Evolutionary conservation across 495 filamentous ascomycete genomes (phyloP).

Genomic region (Thermochaetoides thermophila): DNA sequence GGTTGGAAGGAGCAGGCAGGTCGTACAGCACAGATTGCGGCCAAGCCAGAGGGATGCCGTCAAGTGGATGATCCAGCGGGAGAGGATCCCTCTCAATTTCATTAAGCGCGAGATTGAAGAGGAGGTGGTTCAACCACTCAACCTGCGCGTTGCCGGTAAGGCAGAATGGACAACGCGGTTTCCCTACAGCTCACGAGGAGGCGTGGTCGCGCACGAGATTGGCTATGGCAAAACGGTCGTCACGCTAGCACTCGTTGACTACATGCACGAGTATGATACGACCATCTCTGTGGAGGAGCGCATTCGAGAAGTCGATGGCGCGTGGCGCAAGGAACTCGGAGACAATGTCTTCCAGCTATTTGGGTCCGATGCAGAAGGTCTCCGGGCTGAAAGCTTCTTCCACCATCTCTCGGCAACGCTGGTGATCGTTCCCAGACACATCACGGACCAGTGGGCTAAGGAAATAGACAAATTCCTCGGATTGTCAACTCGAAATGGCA

Average conservation of each 20-base stretch:
- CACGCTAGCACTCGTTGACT: slow-evolving; percentile 50
- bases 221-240: slow-evolving; percentile 74
- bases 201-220: slow-evolving; percentile 61
- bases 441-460: slow-evolving; percentile 51
- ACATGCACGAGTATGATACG: slow-evolving; percentile 21
- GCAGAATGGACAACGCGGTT: slow-evolving; percentile 32
- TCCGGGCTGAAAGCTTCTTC: slow-evolving; percentile 13
- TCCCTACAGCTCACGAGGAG: slow-evolving; percentile 37
- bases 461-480: slow-evolving; percentile 46
- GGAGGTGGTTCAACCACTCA: slow-evolving; percentile 38
- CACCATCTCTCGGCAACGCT: slow-evolving; percentile 51
- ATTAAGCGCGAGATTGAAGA: slow-evolving; percentile 57
- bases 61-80: slow-evolving; percentile 52
- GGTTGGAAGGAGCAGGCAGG: neutral
- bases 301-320: slow-evolving; percentile 2
- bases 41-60: slow-evolving; percentile 18
- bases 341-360: too few species aligned
- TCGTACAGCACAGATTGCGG: neutral
- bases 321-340: slow-evolving; percentile 1
- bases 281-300: slow-evolving; percentile 6
- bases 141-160: slow-evolving; percentile 46
- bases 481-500: slow-evolving; percentile 11
- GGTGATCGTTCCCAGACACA: slow-evolving; percentile 47
- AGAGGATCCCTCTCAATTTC: slow-evolving; percentile 36
- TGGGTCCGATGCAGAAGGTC: too few species aligned